Conservation (phyloP, 176 grass and related monocot genomes). For the Secale cereale region DNA sequence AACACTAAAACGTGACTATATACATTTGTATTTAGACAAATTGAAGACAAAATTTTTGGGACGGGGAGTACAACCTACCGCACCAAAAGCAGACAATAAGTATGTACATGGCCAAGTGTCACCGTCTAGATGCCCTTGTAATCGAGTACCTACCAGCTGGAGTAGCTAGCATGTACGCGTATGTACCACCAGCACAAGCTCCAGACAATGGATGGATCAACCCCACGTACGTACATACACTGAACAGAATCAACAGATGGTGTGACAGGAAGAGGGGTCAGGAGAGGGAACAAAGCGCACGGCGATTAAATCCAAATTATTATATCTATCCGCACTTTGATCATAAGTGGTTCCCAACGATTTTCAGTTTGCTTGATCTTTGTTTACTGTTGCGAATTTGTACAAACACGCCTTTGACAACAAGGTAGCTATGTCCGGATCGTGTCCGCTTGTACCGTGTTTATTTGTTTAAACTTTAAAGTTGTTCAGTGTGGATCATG, state of each 20-base stretch:
- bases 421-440: no score
- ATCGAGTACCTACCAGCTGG: no score
- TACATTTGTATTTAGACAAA: no score
- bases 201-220: background rate
- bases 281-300: background rate
- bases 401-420: background rate
- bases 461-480: no score
- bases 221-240: background rate
- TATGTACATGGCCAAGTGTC: slow-evolving; percentile 3
- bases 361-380: background rate
- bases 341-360: background rate
- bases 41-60: no score
- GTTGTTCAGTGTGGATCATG: no score
- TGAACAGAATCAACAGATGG: background rate
- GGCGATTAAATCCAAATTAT: background rate
- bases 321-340: background rate
- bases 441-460: no score
- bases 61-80: slow-evolving; percentile 4
- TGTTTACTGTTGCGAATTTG: background rate
- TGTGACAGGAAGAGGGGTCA: background rate
- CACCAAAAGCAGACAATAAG: background rate
- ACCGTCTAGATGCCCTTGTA: slow-evolving; percentile 1
- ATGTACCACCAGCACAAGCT: background rate
- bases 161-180: background rate
- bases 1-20: no score